Evolutionary conservation across 441 rosid species (phyloP), one percentile per base, ranked within the genome.

Genomic region (Macaranga tanarius): DNA sequence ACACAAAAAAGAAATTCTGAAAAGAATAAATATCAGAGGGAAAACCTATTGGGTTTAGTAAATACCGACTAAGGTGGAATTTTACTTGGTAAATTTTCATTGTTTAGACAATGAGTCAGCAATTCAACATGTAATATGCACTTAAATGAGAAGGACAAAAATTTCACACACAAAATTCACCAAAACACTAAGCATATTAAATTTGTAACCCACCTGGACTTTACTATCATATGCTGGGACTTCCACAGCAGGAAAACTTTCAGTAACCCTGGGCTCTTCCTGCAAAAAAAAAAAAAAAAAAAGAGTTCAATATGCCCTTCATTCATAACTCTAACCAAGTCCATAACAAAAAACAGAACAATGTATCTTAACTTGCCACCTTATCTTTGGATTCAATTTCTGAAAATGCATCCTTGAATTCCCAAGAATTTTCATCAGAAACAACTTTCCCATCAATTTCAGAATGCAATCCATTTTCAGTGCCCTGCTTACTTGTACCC

Each of bases 351-450:
- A 42, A 47, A 20, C 50, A 16, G 47, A 15, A 25, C n/a, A 71
- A 60, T 25, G 20, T 59, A 50, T 70, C 42, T 40, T 65, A 71
- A 80, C 54, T 70, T 15, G 60, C 79, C 79, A 88, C 92, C 91
- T 84, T 78, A 54, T 80, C 71, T 67, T 73, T 50, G 7, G 72
- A 71, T 69, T 58, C 78, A 71, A 12, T 75, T 77, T 80, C 90
- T 55, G 82, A 74, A 72, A 73, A 76, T 40, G 80, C 54, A 51
- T 79, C 87, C 72, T 82, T 80, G 70, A 80, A 87, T 45, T 76
- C 83, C 92, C 90, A 86, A 13, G 75, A 78, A 69, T 73, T 74
- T 79, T 72, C 79, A 13, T 62, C 83, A 72, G 80, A 71, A 74
- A 44, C 70, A 71, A 71, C 56, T 48, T 74, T 76, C 34, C 51